Conservation (phyloP, 768 basidiomycete genomes). For the Pleurotus ostreatus region DNA sequence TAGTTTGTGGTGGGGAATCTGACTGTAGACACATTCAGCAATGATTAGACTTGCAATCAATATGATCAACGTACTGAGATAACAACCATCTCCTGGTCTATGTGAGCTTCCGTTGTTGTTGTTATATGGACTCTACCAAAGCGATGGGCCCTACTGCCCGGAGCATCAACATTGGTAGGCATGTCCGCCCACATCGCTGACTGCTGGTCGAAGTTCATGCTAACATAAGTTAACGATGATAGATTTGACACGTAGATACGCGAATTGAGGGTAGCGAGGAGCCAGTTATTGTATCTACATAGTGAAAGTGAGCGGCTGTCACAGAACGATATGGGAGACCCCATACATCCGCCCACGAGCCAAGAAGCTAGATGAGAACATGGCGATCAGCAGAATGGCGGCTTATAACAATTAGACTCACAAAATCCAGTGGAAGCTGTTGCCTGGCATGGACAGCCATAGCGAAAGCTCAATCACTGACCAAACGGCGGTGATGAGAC, state of each 20-base stretch:
- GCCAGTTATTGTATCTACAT: constrained; percentile 5
- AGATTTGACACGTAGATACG: background rate
- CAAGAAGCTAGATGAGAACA: background rate
- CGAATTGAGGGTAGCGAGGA: constrained; percentile 9
- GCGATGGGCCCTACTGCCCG: too few relatives aligned
- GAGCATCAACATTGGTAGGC: background rate
- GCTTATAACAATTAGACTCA: background rate
- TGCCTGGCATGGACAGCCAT: constrained; percentile 7
- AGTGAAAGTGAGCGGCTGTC: background rate
- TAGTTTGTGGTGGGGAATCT: too few relatives aligned
- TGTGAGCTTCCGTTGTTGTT: too few relatives aligned
- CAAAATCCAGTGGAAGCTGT: constrained; percentile 11
- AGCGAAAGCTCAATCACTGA: constrained; percentile 8
- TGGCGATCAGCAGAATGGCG: background rate
- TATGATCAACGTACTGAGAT: too few relatives aligned
- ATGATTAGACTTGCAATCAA: too few relatives aligned
- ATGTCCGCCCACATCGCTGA: background rate
- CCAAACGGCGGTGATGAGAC: constrained; percentile 9
- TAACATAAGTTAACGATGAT: background rate
- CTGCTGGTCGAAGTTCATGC: background rate
- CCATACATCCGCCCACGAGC: background rate
- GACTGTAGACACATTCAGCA: too few relatives aligned
- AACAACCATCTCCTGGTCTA: too few relatives aligned
- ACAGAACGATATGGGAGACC: background rate
- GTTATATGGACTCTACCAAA: too few relatives aligned